A percentile compares a stretch with the other conserved stretches of the same genome.
phyloP scores from a whole-genome alignment of 2,329 filamentous ascomycete genomes.

The Fusarium acutatum region DNA sequence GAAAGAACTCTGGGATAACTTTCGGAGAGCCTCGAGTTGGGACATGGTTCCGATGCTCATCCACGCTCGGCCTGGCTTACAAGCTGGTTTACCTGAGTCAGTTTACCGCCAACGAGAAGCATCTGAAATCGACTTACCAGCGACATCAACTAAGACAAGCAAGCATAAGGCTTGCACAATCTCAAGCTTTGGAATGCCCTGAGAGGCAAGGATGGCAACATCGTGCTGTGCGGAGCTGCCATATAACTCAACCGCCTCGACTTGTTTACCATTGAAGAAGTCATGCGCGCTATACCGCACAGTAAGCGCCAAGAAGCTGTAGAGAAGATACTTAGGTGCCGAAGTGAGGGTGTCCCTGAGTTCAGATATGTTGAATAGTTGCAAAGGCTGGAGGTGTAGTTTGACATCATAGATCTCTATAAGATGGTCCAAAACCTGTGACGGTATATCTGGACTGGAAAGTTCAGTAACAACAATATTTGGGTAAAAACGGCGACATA shows the following conservation, averaged over 20 bases:
- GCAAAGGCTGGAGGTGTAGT: conserved; percentile 6
- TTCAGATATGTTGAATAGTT: neutral
- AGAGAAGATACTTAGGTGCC: neutral
- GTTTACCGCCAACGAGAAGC: accelerated
- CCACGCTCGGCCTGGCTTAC: conserved; percentile 4
- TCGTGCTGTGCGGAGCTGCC: neutral
- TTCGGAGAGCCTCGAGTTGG: neutral
- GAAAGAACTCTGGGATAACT: neutral
- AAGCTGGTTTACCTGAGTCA: neutral
- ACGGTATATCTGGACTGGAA: neutral
- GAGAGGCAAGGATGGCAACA: neutral
- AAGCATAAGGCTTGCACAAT: neutral
- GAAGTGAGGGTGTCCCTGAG: neutral
- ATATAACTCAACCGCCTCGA: neutral
- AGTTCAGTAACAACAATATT: accelerated
- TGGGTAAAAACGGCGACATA: accelerated
- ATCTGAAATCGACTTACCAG: neutral
- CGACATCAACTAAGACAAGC: neutral
- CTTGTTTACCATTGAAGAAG: neutral
- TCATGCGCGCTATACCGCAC: neutral
- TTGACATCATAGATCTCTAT: conserved; percentile 1
- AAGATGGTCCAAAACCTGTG: neutral
- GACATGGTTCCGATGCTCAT: conserved; percentile 15
- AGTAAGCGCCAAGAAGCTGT: conserved; percentile 3
- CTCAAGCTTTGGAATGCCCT: neutral